Evolutionary conservation across 306 rosid genomes (phyloP).

Genomic region (Rubus parviflorus): DNA sequence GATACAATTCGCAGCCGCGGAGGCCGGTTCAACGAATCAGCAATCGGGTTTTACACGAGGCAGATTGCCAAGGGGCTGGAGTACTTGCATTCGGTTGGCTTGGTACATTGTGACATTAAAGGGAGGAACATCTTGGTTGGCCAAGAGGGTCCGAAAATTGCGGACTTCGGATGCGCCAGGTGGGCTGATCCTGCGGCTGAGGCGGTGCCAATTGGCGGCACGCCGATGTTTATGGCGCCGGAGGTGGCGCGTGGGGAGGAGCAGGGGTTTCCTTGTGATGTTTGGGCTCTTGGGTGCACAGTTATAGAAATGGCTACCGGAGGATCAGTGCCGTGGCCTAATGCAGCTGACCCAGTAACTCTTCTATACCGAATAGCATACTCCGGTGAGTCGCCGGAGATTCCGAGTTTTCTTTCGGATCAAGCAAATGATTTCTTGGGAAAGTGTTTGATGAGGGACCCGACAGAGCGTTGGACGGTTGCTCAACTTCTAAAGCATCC

Average conservation of each 20-base stretch:
- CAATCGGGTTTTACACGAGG: constrained; percentile 38
- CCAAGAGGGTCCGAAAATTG: constrained; percentile 59
- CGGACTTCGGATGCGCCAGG: constrained; percentile 87
- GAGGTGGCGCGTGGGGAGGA: constrained; percentile 86
- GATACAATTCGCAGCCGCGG: constrained; percentile 35
- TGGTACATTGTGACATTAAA: constrained; percentile 92
- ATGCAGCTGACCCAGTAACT: constrained; percentile 50
- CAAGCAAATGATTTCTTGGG: constrained; percentile 70
- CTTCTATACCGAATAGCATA: constrained; percentile 60
- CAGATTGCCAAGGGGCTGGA: constrained; percentile 57
- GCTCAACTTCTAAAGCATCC: constrained; percentile 74
- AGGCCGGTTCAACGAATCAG: constrained; percentile 41
- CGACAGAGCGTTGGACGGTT: constrained; percentile 72
- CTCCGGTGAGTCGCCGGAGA: constrained; percentile 56
- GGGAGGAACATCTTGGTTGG: constrained; percentile 66
- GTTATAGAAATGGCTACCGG: constrained; percentile 74
- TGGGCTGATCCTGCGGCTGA: constrained; percentile 19
- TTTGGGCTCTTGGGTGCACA: constrained; percentile 93
- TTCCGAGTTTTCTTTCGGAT: constrained; percentile 62
- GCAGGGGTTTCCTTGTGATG: constrained; percentile 66
- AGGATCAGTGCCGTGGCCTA: constrained; percentile 62
- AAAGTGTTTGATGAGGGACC: constrained; percentile 68
- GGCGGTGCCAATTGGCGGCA: constrained; percentile 42
- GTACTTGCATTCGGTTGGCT: constrained; percentile 61
- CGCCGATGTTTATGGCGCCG: constrained; percentile 92